A percentile compares a stretch with the other conserved stretches of the same genome.
Conservation (phyloP, 2,329 filamentous ascomycete genomes). For the Emergomyces africanus region DNA sequence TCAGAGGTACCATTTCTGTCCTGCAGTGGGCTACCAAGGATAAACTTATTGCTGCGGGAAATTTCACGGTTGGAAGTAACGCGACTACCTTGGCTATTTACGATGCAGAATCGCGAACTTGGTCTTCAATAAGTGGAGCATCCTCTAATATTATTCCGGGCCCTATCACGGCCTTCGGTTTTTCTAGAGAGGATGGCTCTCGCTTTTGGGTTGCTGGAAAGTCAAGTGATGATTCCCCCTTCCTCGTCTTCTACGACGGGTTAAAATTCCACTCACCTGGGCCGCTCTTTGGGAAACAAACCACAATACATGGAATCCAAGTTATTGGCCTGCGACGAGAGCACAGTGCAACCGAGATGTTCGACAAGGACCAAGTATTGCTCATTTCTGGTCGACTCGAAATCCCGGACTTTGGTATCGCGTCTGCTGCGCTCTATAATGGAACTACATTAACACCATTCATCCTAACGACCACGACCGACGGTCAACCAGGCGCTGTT, state of each 20-base stretch:
- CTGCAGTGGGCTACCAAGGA: constrained; percentile 66
- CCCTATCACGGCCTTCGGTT: constrained; percentile 61
- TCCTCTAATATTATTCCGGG: constrained; percentile 51
- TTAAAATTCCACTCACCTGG: constrained; percentile 55
- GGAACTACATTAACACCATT: constrained; percentile 69
- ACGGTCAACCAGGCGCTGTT: constrained; percentile 58
- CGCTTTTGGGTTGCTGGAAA: constrained; percentile 75
- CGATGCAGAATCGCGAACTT: constrained; percentile 53
- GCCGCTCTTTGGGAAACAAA: constrained; percentile 49
- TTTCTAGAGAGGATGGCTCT: constrained; percentile 57
- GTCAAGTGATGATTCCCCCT: constrained; percentile 54
- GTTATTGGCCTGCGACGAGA: constrained; percentile 58
- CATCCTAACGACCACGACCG: constrained; percentile 57
- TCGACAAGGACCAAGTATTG: constrained; percentile 57
- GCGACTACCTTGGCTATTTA: constrained; percentile 58
- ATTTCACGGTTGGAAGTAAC: constrained; percentile 56
- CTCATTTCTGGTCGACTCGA: constrained; percentile 75
- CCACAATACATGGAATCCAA: constrained; percentile 66
- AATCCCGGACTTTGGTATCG: constrained; percentile 62
- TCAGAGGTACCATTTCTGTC: constrained; percentile 56
- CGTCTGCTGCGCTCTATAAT: constrained; percentile 78
- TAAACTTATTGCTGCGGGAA: constrained; percentile 63
- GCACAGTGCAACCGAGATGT: constrained; percentile 51
- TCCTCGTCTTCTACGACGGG: constrained; percentile 72
- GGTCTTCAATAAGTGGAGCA: constrained; percentile 50